Evolutionary conservation across 1,284 basidiomycete genomes (phyloP), one percentile per base, ranked within the genome.

Genomic region (Inonotus hispidus): DNA sequence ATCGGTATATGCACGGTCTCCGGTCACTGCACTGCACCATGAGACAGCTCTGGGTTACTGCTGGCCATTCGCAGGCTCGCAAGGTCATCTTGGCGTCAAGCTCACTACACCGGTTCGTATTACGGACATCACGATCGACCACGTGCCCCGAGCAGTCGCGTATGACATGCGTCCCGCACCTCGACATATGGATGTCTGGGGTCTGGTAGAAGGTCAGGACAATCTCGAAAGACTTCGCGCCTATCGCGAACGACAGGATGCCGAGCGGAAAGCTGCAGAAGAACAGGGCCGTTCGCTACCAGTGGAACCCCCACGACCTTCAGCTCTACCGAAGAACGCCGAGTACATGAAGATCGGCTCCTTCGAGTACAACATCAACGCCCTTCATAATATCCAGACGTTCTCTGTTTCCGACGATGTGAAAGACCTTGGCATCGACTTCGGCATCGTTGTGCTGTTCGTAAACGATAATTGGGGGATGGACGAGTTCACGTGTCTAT

Each of bases 401-500:
- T 98, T 96, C 80, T 79, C 88, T 6, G 85, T 93, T 2, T 77
- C 81, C 0, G 74, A 82, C 55, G 87, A 87, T 53, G 79, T 94
- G 25, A 77, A 75, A 56, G 81, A 82, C 13, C 76, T 94, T 16
- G 85, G 81, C 4, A 78, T 96, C 58, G 90, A 92, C 69, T 88
- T 94, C 67, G 88, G 88, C 0, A 76, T 93, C 52, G 89, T 98
- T 16, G 83, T 90, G 60, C 77, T 97, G 68, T 75, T 83, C 65
- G 77, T 98, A 66, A 79, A 84, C 71, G 89, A 79, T 69, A 98
- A 98, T 71, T 96, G 93, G 86, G 96, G 95, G 29, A 82, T 82
- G 69, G 75, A 81, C 13, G 85, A 88, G 64, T 91, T 83, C 70
- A 98, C 95, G 0, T 98, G 95, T 73, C 71, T 98, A 38, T 98